Base-by-base conservation (phyloP, 345 rosid genomes). In the Rhodomyrtus tomentosa region DNA sequence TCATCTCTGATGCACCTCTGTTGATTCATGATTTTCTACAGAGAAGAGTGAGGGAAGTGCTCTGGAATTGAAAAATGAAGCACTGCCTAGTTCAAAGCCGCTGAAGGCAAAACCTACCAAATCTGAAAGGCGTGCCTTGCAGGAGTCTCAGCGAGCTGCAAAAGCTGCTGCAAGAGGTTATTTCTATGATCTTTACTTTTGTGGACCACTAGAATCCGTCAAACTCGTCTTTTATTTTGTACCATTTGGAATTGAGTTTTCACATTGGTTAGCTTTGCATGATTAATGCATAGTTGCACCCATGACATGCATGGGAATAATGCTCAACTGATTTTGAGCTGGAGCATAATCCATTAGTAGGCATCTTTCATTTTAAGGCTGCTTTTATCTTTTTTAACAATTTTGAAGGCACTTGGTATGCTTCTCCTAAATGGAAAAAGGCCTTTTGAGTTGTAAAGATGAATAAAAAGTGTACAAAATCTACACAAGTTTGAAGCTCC, bases 101-200 rank as follows among this genome's bases (percentile, higher is more conserved):
- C 82, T 91, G 90, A 96, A 96, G 89, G 93, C 89, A 86, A 94
- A 94, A 86, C 92, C 96, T 27, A 91, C 96, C 4, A 96, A 95
- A 92, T 96, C 98, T 76, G 98, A 96, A 87, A 94, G 98, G 87
- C 93, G 98, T 85, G 95, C 99, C 50, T 54, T 94, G 90, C 99
- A 95, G 88, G 98, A 96, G 89, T 93, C 98, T 85, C 99, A 96
- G 84, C 90, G 98, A 76, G 97, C 98, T 87, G 98, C 96, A 56
- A 96, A 95, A 89, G 95, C 94, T 45, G 94, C 95, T 72, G 92
- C 94, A 18, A 95, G 92, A 95, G 98, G 99, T 74, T 51, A 14
- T 50, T 81, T 85, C 56, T 59, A 21, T 84, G 32, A 16, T 8
- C 25, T 83, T 32, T 27, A 53, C n/a, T 76, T 76, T n/a, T 52